phyloP scores from a whole-genome alignment of 2,329 filamentous ascomycete species.

The Pyrenophora tritici-repentis region DNA sequence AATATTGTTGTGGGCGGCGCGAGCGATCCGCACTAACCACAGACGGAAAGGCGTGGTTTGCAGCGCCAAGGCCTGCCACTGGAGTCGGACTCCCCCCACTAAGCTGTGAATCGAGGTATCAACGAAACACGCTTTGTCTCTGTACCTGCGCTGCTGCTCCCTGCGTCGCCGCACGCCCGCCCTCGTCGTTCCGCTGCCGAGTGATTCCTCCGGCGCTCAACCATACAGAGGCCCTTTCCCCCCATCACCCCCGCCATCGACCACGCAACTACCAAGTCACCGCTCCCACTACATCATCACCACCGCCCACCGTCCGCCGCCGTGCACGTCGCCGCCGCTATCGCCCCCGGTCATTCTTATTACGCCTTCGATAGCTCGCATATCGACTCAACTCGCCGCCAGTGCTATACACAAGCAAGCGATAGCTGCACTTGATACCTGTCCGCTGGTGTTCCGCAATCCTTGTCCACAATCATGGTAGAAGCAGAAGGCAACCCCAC shows the following conservation, averaged over 20 bases:
- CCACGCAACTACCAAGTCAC: slow-evolving; percentile 27
- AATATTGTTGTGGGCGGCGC: slow-evolving; percentile 19
- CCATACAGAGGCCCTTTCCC: slow-evolving; percentile 12
- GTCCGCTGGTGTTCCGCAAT: slow-evolving; percentile 12
- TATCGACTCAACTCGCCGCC: slow-evolving; percentile 7
- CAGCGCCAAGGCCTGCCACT: slow-evolving; percentile 3
- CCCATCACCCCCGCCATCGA: slow-evolving; percentile 24
- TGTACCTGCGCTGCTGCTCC: slow-evolving; percentile 33
- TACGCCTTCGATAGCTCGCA: slow-evolving; percentile 18
- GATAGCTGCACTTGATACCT: slow-evolving; percentile 20
- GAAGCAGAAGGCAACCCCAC: slow-evolving; percentile 92
- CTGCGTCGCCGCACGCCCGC: slow-evolving; percentile 28
- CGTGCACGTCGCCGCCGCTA: slow-evolving; percentile 40
- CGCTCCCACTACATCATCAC: slow-evolving; percentile 35
- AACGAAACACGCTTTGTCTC: slow-evolving; percentile 28
- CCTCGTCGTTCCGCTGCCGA: slow-evolving; percentile 26
- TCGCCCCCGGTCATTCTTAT: slow-evolving; percentile 16
- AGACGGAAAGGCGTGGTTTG: slow-evolving; percentile 3
- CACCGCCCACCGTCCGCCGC: slow-evolving; percentile 23
- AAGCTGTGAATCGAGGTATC: slow-evolving; percentile 22
- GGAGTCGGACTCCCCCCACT: slow-evolving; percentile 14
- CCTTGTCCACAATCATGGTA: slow-evolving; percentile 72
- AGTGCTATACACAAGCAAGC: slow-evolving; percentile 13
- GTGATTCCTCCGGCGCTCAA: slow-evolving; percentile 15
- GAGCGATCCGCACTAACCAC: slow-evolving; percentile 8